phyloP scores from a whole-genome alignment of 2,329 filamentous ascomycete species.

The Sclerotinia glacialis region DNA sequence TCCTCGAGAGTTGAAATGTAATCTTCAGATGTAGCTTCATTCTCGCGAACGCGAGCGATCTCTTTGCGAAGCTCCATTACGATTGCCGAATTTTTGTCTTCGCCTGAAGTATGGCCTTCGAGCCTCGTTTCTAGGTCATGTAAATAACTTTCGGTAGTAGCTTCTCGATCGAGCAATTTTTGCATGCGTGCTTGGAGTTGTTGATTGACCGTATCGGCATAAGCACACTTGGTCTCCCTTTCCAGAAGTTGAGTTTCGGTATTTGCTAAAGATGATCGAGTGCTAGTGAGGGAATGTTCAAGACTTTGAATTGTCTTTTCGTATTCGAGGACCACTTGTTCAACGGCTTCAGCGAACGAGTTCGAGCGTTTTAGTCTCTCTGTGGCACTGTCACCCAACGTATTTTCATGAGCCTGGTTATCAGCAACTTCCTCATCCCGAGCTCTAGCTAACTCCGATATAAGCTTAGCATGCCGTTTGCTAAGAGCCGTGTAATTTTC shows the following conservation, averaged over 20 bases:
- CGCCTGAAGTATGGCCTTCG: conserved; percentile 84
- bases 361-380: conserved; percentile 92
- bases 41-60: conserved; percentile 81
- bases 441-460: conserved; percentile 87
- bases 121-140: conserved; percentile 88
- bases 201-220: conserved; percentile 85
- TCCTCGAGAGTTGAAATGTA: conserved; percentile 98
- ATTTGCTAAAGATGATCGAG: conserved; percentile 74
- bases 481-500: conserved; percentile 93
- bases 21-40: conserved; percentile 85
- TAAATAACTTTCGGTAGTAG: conserved; percentile 87
- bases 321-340: conserved; percentile 94
- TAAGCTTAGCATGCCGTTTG: conserved; percentile 90
- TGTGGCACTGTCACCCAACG: conserved; percentile 72
- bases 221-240: conserved; percentile 90
- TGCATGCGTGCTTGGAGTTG: conserved; percentile 89
- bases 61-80: conserved; percentile 88
- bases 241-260: conserved; percentile 87
- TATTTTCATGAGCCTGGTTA: conserved; percentile 57
- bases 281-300: conserved; percentile 87
- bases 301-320: conserved; percentile 97
- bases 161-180: conserved; percentile 87
- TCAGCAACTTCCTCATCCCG: conserved; percentile 65
- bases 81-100: conserved; percentile 86
- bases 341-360: conserved; percentile 91